A percentile compares a stretch with the other conserved stretches of the same genome.
These are phyloP conservation scores for Funneliformis geosporum DNA, from an alignment of 192 early-diverging fungal species.

Conservation along the genomic window DNA sequence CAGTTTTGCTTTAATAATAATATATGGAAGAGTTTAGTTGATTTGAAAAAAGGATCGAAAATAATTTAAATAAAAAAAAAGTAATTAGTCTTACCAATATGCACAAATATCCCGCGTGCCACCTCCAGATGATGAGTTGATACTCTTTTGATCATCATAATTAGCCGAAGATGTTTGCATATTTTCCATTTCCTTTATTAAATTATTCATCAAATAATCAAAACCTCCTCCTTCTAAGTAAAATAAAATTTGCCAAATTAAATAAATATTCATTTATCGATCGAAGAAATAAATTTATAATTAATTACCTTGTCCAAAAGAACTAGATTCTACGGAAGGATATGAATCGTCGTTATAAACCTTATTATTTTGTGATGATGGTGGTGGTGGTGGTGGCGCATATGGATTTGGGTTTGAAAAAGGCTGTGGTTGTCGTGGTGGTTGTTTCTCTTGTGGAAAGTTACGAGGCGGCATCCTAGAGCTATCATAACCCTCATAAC, in stretches of 20 bases:
- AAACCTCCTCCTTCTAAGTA: constrained; percentile 35
- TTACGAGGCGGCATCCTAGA: not conserved
- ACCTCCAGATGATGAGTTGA: too few species aligned
- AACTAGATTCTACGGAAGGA: not conserved
- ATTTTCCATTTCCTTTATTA: constrained; percentile 47
- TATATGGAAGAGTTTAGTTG: not conserved
- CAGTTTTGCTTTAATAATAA: constrained; percentile 24
- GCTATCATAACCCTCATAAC: not conserved
- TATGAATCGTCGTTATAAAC: not conserved
- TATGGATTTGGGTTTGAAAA: not conserved
- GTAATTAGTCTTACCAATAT: constrained; percentile 49
- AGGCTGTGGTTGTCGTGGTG: not conserved
- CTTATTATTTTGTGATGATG: not conserved
- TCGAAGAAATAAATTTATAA: not conserved
- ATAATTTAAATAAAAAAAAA: not conserved
- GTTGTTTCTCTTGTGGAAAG: not conserved
- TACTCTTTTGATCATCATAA: not conserved
- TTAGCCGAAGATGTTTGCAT: constrained; percentile 35
- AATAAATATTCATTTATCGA: not conserved
- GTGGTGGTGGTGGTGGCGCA: not conserved
- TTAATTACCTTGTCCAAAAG: not conserved
- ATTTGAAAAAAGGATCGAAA: not conserved
- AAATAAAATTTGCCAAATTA: not conserved
- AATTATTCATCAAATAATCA: constrained; percentile 46
- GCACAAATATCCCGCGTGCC: constrained; percentile 48